These are phyloP conservation scores for Rutstroemia sp. DNA, from an alignment of 2,329 filamentous ascomycete species.

Conservation along the genomic window DNA sequence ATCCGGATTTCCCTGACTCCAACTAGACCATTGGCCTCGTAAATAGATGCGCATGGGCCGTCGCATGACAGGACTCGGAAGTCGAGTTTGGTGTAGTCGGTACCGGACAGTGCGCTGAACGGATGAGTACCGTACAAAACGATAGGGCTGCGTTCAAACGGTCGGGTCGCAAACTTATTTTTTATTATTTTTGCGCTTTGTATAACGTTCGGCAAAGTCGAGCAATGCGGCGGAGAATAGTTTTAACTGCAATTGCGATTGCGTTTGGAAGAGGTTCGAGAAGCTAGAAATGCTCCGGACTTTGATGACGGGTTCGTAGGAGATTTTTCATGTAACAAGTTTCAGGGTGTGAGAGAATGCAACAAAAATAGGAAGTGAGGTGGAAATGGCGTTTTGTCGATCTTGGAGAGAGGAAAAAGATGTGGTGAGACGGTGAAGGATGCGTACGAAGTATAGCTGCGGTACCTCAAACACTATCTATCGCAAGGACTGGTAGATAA, in stretches of 20 bases:
- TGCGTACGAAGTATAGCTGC: background rate
- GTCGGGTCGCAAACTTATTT: background rate
- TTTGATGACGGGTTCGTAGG: too few relatives aligned
- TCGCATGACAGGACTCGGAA: slow-evolving; percentile 23
- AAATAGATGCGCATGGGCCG: slow-evolving; percentile 15
- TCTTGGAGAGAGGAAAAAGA: background rate
- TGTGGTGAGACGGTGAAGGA: slow-evolving; percentile 9
- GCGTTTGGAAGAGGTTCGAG: too few relatives aligned
- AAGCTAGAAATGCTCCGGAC: too few relatives aligned
- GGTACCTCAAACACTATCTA: too few relatives aligned
- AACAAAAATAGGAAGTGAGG: background rate
- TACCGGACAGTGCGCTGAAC: background rate
- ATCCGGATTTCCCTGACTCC: slow-evolving; percentile 12
- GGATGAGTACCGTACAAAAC: background rate
- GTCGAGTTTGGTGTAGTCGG: background rate
- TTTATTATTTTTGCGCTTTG: background rate
- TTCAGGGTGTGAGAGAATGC: background rate
- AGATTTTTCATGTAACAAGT: background rate
- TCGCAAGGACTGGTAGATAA: too few relatives aligned
- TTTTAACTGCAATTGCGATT: too few relatives aligned
- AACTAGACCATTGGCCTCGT: background rate
- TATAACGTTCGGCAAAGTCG: background rate
- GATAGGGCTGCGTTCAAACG: background rate
- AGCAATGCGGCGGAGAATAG: background rate
- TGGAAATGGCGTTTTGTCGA: background rate